These are phyloP conservation scores for Fraxinus americana DNA, from an alignment of 257 asterid genomes.

Conservation along the genomic window DNA sequence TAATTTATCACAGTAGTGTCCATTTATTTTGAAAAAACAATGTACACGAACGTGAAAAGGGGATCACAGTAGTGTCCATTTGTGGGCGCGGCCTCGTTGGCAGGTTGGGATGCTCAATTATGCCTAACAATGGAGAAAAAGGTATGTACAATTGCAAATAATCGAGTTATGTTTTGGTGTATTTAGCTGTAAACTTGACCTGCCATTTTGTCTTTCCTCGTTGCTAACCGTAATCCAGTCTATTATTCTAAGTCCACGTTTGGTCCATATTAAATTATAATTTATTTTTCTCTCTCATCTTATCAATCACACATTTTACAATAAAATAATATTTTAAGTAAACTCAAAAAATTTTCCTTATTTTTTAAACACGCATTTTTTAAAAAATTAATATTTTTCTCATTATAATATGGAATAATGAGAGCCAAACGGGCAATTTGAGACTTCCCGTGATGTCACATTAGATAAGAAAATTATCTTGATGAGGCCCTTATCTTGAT, in stretches of 20 bases:
- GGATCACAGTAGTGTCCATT: background rate
- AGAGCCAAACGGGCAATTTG: no score
- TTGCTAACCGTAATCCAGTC: background rate
- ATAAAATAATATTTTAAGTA: no score
- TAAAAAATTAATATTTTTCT: no score
- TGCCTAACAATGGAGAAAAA: background rate
- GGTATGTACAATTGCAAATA: background rate
- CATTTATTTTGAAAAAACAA: no score
- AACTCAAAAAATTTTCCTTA: no score
- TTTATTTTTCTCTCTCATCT: no score
- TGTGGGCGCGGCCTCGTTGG: background rate
- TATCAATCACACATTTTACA: no score
- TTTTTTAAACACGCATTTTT: no score
- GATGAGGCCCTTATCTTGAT: background rate
- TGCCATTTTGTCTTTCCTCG: slow-evolving; percentile 10
- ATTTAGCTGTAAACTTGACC: background rate
- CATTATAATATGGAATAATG: no score
- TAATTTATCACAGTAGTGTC: no score
- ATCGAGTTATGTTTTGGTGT: background rate
- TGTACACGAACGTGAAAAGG: no score
- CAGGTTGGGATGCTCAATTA: background rate
- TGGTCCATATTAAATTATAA: no score
- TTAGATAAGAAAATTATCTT: background rate
- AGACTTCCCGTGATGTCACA: background rate
- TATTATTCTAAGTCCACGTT: background rate